These are phyloP conservation scores for Dentipellis fragilis DNA, from an alignment of 768 basidiomycete genomes.

Conservation along the genomic window DNA sequence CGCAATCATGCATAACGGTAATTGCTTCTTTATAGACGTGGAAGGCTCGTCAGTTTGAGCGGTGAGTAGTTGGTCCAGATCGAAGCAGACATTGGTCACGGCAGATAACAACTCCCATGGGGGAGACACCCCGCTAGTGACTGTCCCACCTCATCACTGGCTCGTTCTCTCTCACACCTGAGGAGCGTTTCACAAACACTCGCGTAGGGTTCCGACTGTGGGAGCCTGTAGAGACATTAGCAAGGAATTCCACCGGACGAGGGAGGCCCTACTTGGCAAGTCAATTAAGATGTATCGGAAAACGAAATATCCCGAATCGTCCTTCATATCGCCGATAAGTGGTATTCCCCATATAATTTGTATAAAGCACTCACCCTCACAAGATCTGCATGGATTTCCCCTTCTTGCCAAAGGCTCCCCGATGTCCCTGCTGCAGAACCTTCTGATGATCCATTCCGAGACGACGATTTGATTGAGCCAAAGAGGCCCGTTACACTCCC, in stretches of 20 bases:
- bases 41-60: not conserved
- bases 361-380: constrained; percentile 41
- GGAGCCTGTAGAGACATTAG: constrained; percentile 35
- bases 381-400: constrained; percentile 74
- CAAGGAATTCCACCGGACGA: constrained; percentile 18
- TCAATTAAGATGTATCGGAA: constrained; percentile 73
- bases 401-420: constrained; percentile 50
- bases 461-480: constrained; percentile 44
- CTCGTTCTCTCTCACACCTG: constrained; percentile 62
- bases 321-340: constrained; percentile 27
- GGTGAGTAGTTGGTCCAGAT: too few relatives aligned
- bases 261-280: constrained; percentile 55
- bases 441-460: constrained; percentile 21
- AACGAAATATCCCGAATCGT: constrained; percentile 67
- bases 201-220: constrained; percentile 50
- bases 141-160: constrained; percentile 58
- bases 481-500: constrained; percentile 62
- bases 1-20: not conserved
- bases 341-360: too few relatives aligned
- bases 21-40: not conserved
- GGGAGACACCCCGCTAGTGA: not conserved
- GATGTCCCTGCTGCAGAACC: constrained; percentile 20
- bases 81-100: too few relatives aligned
- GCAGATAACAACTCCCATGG: not conserved
- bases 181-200: constrained; percentile 58